phyloP scores from a whole-genome alignment of 202 grass and related monocot species.

The Sporobolus alterniflorus region DNA sequence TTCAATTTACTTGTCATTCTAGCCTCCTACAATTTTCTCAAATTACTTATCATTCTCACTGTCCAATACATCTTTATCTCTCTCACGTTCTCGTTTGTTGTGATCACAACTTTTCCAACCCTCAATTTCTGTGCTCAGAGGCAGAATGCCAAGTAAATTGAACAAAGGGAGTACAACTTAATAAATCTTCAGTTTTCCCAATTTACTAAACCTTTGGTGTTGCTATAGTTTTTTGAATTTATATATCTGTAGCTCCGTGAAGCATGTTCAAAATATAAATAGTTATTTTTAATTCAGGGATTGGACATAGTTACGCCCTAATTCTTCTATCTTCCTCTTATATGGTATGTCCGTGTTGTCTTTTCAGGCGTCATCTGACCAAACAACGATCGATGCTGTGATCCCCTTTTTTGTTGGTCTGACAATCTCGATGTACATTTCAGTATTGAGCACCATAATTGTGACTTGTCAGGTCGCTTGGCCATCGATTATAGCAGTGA shows the following conservation, averaged over 20 bases:
- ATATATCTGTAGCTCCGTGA: neutral
- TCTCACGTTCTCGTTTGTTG: too few species aligned
- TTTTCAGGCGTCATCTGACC: constrained; percentile 82
- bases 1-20: too few species aligned
- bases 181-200: neutral
- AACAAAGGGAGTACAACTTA: neutral
- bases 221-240: neutral
- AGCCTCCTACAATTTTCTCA: too few species aligned
- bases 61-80: too few species aligned
- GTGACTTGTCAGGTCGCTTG: constrained; percentile 76
- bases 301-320: neutral
- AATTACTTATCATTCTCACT: too few species aligned
- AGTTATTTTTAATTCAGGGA: neutral
- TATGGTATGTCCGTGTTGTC: neutral
- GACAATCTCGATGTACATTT: constrained; percentile 67
- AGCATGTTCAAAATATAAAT: neutral
- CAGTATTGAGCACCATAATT: constrained; percentile 56
- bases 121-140: too few species aligned
- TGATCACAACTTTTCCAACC: too few species aligned
- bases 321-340: neutral
- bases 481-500: constrained; percentile 67
- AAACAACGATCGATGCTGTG: constrained; percentile 69
- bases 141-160: too few species aligned
- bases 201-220: neutral
- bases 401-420: constrained; percentile 69